These are phyloP conservation scores for Gyromitra esculenta DNA, from an alignment of 2,329 filamentous ascomycete genomes.

Conservation along the genomic window DNA sequence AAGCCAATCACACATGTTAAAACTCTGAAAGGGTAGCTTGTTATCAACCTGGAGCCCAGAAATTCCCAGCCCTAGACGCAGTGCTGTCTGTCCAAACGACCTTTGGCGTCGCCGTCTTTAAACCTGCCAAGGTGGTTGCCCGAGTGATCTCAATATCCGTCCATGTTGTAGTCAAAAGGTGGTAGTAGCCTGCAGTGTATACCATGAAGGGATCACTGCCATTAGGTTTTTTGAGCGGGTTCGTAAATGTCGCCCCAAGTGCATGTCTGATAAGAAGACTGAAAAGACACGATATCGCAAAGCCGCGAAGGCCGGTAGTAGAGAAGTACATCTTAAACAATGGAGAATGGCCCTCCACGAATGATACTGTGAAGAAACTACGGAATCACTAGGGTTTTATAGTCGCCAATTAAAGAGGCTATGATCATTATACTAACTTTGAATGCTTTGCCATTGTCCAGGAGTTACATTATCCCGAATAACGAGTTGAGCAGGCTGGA, in stretches of 20 bases:
- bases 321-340: conserved; percentile 16
- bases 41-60: conserved; percentile 69
- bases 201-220: conserved; percentile 67
- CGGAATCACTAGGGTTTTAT: conserved; percentile 8
- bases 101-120: conserved; percentile 67
- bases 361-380: neutral
- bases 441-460: neutral
- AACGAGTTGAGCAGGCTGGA: neutral
- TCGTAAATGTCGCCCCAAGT: conserved; percentile 62
- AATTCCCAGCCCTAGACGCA: conserved; percentile 65
- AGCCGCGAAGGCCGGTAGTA: conserved; percentile 18
- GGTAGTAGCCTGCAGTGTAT: conserved; percentile 67
- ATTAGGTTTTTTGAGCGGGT: conserved; percentile 65
- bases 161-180: conserved; percentile 69
- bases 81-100: conserved; percentile 65
- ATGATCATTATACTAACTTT: neutral
- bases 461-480: conserved; percentile 29
- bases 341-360: neutral
- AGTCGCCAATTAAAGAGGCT: neutral
- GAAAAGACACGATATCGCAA: conserved; percentile 27
- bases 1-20: neutral
- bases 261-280: conserved; percentile 8
- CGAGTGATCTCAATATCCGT: conserved; percentile 67
- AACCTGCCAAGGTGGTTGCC: conserved; percentile 66
- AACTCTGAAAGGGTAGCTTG: conserved; percentile 57